Conservation (phyloP, 2,329 filamentous ascomycete species). For the Claviceps africana region DNA sequence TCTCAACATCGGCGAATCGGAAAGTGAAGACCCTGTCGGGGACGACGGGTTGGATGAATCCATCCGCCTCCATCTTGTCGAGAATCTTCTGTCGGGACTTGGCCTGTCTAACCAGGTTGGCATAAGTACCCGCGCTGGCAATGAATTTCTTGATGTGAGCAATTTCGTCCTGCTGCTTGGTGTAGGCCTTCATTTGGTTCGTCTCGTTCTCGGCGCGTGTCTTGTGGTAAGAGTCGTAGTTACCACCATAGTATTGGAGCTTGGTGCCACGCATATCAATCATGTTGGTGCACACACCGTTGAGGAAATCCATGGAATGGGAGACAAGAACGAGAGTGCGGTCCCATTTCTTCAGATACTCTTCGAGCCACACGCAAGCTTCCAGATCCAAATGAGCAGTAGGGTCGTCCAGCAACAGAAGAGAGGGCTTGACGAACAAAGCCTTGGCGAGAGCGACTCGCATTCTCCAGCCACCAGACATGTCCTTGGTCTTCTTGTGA, state of each 20-base stretch:
- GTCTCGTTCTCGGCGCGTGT: conserved; percentile 85
- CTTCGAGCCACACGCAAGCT: conserved; percentile 98
- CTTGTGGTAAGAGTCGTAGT: conserved; percentile 98
- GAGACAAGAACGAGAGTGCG: conserved; percentile 92
- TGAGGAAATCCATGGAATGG: conserved; percentile 97
- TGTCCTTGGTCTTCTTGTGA: conserved; percentile 99
- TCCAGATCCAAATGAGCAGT: conserved; percentile 98
- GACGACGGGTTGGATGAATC: conserved; percentile 84
- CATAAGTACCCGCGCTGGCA: conserved; percentile 96
- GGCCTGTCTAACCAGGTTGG: conserved; percentile 96
- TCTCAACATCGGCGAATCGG: conserved; percentile 96
- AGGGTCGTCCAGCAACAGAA: conserved; percentile 92
- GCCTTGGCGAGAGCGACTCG: conserved; percentile 95
- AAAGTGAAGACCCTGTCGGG: conserved; percentile 87
- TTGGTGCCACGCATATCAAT: conserved; percentile 88
- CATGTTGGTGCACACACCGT: conserved; percentile 97
- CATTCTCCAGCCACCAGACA: conserved; percentile 99
- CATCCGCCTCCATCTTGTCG: conserved; percentile 99
- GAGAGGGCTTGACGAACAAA: conserved; percentile 92
- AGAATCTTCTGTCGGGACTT: conserved; percentile 99
- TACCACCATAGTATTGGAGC: conserved; percentile 97
- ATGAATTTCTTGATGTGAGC: conserved; percentile 99
- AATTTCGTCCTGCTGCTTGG: conserved; percentile 98
- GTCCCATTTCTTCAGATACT: conserved; percentile 99
- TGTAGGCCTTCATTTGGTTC: conserved; percentile 98